Evolutionary conservation across 176 grass and related monocot species (phyloP).

Genomic region (Oryza glumipatula): DNA sequence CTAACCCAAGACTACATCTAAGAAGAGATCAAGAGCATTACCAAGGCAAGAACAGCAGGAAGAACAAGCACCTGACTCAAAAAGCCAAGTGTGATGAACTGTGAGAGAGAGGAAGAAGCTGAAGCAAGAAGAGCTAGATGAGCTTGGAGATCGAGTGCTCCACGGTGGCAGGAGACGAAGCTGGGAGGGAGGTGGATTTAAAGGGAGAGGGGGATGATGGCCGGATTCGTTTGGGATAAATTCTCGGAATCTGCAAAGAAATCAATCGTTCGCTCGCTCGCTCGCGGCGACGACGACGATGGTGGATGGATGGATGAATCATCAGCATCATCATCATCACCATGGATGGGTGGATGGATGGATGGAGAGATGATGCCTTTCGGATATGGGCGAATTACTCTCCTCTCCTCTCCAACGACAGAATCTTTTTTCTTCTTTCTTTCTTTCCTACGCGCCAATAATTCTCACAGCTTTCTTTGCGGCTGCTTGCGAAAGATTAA

Average conservation of each 20-base stretch:
- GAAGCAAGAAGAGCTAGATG: neutral
- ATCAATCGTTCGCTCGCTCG: slow-evolving; percentile 18
- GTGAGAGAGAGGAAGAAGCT: neutral
- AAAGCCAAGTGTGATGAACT: neutral
- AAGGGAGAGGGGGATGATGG: neutral
- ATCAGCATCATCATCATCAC: neutral
- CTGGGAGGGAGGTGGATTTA: slow-evolving; percentile 36
- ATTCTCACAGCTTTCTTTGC: slow-evolving; percentile 23
- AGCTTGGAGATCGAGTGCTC: slow-evolving; percentile 5
- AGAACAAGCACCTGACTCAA: neutral
- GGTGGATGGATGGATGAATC: slow-evolving; percentile 33
- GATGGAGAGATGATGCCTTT: slow-evolving; percentile 49
- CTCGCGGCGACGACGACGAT: neutral
- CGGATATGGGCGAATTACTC: slow-evolving; percentile 61
- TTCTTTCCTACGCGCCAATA: slow-evolving; percentile 42
- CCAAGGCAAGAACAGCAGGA: slow-evolving; percentile 23
- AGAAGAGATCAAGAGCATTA: slow-evolving; percentile 23
- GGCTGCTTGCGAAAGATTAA: too few species aligned
- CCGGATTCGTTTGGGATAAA: slow-evolving; percentile 48
- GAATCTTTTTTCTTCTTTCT: slow-evolving; percentile 38
- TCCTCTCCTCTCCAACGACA: neutral
- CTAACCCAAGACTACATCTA: neutral
- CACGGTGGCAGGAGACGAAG: slow-evolving; percentile 41
- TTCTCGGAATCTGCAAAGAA: slow-evolving; percentile 46
- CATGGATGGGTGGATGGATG: neutral